Percentiles rank a stretch among this genome's conserved stretches.
Conservation (phyloP, 2,329 filamentous ascomycete genomes). For the Aspergillus thermomutatus region DNA sequence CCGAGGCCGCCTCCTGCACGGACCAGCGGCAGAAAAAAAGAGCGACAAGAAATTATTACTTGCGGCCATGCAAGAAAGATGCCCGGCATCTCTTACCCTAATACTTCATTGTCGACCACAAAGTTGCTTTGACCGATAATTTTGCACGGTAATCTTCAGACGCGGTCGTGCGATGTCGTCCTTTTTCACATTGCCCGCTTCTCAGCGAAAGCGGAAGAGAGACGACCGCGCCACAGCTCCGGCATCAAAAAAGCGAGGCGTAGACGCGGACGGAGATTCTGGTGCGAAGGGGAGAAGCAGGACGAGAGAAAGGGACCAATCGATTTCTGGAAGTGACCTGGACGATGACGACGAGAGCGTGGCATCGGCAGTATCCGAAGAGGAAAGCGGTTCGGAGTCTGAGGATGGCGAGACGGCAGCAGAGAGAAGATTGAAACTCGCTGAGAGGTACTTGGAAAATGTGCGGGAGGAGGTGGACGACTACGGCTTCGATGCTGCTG, state of each 20-base stretch:
- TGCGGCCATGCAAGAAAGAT: background rate
- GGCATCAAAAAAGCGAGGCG: slow-evolving; percentile 45
- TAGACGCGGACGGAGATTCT: slow-evolving; percentile 31
- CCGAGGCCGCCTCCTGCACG: slow-evolving; percentile 20
- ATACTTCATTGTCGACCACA: background rate
- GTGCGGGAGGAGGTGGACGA: slow-evolving; percentile 79
- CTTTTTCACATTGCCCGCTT: slow-evolving; percentile 87
- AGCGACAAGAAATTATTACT: slow-evolving; percentile 12
- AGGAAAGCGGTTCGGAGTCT: slow-evolving; percentile 62
- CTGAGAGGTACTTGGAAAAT: slow-evolving; percentile 90
- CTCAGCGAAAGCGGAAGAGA: slow-evolving; percentile 88
- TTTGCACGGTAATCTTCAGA: background rate
- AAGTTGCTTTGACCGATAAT: background rate
- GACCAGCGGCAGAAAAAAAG: slow-evolving; percentile 37
- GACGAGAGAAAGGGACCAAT: slow-evolving; percentile 61
- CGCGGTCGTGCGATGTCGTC: slow-evolving; percentile 66
- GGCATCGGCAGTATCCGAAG: slow-evolving; percentile 46
- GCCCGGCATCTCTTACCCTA: background rate
- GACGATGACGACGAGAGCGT: slow-evolving; percentile 60
- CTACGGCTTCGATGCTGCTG: slow-evolving; percentile 85
- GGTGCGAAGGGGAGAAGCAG: slow-evolving; percentile 40
- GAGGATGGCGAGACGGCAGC: slow-evolving; percentile 80
- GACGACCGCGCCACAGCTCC: slow-evolving; percentile 44
- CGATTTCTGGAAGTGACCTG: slow-evolving; percentile 80
- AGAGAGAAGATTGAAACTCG: slow-evolving; percentile 79